A percentile compares a stretch with the other conserved stretches of the same genome.
Conservation (phyloP, 345 rosid species). For the Eutrema heterophyllum region DNA sequence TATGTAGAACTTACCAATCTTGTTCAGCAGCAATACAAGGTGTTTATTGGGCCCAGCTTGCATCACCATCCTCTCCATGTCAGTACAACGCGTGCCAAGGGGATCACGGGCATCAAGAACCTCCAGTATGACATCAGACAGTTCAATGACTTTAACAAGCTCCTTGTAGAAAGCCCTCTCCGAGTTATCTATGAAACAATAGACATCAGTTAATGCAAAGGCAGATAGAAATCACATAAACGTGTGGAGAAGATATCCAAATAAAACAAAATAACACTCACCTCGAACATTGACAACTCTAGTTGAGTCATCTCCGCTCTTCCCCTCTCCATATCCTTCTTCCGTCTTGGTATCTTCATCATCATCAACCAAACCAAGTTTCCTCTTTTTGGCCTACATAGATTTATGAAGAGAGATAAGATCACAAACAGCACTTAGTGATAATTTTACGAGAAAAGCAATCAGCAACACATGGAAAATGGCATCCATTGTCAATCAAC, state of each 20-base stretch:
- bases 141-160: slow-evolving; percentile 83
- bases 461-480: neutral
- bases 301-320: slow-evolving; percentile 21
- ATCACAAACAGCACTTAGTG: neutral
- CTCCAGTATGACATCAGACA: slow-evolving; percentile 91
- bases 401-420: neutral
- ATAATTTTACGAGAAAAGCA: neutral
- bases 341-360: slow-evolving; percentile 41
- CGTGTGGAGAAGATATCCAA: neutral
- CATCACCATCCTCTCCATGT: slow-evolving; percentile 94
- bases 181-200: slow-evolving; percentile 55
- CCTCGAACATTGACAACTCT: slow-evolving; percentile 49
- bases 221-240: neutral
- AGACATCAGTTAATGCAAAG: neutral
- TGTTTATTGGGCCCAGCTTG: slow-evolving; percentile 74
- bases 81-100: slow-evolving; percentile 84
- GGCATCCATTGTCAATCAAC: neutral
- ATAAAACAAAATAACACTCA: slow-evolving; percentile 20
- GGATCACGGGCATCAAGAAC: slow-evolving; percentile 97
- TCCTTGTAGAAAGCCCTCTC: slow-evolving; percentile 96
- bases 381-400: slow-evolving; percentile 64
- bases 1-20: slow-evolving; percentile 58
- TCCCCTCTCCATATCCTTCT: slow-evolving; percentile 17
- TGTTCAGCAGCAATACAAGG: slow-evolving; percentile 79
- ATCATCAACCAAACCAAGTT: slow-evolving; percentile 55